phyloP scores from a whole-genome alignment of 257 asterid species.

The Fraxinus americana region DNA sequence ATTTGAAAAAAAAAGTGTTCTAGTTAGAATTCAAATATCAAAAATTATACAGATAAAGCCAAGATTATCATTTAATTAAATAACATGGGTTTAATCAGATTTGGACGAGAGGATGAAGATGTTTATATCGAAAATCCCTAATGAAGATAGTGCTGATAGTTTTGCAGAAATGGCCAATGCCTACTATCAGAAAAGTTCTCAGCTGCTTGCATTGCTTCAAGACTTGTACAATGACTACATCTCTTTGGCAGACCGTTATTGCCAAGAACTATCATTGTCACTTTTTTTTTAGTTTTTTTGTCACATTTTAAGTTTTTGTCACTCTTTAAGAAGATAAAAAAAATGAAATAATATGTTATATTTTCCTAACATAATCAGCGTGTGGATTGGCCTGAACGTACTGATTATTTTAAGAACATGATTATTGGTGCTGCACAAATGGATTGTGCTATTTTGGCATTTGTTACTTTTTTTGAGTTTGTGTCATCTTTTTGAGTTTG shows the following conservation, averaged over 20 bases:
- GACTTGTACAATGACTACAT: conserved; percentile 52
- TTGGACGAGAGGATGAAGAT: conserved; percentile 54
- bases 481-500: too few relatives aligned
- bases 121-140: conserved; percentile 28
- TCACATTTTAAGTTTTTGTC: too few relatives aligned
- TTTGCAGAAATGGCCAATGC: conserved; percentile 44
- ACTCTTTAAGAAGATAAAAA: too few relatives aligned
- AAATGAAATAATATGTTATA: too few relatives aligned
- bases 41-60: background rate
- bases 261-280: conserved; percentile 34
- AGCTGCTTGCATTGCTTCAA: conserved; percentile 44
- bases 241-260: conserved; percentile 48
- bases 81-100: conserved; percentile 27
- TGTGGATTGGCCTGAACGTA: too few relatives aligned
- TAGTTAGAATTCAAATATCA: background rate
- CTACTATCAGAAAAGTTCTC: conserved; percentile 49
- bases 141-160: conserved; percentile 31
- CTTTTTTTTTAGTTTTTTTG: too few relatives aligned
- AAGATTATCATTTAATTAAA: background rate
- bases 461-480: too few relatives aligned
- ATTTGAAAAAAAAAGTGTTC: background rate
- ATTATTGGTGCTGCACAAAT: too few relatives aligned
- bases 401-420: too few relatives aligned
- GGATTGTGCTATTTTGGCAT: too few relatives aligned
- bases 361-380: too few relatives aligned